Evolutionary conservation across 805 yeast species (phyloP).

Genomic region (Wickerhamiella dianesei): DNA sequence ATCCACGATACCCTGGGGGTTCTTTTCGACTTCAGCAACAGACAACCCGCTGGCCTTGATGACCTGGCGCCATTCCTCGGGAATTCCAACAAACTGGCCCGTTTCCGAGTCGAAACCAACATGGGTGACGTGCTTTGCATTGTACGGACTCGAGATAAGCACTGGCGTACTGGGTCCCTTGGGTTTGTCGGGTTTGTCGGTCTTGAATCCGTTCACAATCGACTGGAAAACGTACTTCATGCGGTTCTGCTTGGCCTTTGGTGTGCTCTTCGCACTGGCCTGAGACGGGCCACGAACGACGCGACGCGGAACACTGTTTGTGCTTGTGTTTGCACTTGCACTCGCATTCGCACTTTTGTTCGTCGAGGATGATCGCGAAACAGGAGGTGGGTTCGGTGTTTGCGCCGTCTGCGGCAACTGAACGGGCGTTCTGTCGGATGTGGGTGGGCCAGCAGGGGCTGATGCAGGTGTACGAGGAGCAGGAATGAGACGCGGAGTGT

Average conservation of each 20-base stretch:
- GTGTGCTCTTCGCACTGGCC: not conserved
- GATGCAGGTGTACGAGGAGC: not conserved
- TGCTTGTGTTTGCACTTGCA: too few species aligned
- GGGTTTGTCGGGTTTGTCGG: not conserved
- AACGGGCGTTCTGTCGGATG: not conserved
- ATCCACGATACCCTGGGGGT: conserved; percentile 90
- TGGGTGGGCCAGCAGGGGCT: not conserved
- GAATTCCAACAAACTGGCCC: conserved; percentile 83
- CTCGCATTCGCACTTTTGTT: not conserved
- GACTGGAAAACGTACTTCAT: not conserved
- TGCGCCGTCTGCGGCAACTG: not conserved
- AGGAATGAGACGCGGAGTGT: not conserved
- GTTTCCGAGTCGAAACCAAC: conserved; percentile 77
- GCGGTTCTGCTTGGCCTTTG: not conserved
- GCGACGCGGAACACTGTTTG: not conserved
- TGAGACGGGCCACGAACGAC: not conserved
- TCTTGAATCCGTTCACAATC: not conserved
- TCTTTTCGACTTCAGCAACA: conserved; percentile 72
- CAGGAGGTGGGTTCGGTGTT: not conserved
- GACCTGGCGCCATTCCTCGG: conserved; percentile 81
- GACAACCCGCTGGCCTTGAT: conserved; percentile 79
- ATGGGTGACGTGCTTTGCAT: conserved; percentile 84
- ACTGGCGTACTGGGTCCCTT: not conserved
- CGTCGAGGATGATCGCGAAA: not conserved
- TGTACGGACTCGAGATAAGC: conserved; percentile 75